A percentile compares a stretch with the other conserved stretches of the same genome.
These are phyloP conservation scores for Fragaria ananassa DNA, from an alignment of 306 rosid species.

Conservation along the genomic window DNA sequence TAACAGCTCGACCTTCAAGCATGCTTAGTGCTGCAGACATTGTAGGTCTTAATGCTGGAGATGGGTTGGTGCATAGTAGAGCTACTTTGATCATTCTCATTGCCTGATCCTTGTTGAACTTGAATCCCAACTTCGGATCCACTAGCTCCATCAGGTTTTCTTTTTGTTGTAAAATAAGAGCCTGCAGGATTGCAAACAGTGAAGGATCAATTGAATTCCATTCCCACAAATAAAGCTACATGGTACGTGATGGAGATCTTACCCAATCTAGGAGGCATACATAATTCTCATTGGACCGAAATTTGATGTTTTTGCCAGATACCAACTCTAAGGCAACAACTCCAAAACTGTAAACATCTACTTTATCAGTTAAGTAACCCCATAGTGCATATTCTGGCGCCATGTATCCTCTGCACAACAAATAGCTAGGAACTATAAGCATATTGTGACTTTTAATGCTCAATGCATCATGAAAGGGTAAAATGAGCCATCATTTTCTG, in stretches of 20 bases:
- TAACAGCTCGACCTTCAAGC: conserved; percentile 48
- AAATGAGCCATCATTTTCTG: neutral
- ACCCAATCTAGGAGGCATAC: conserved; percentile 67
- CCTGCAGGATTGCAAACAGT: neutral
- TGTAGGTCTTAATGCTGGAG: conserved; percentile 48
- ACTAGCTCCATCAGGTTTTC: conserved; percentile 41
- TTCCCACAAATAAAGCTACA: neutral
- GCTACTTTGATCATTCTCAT: conserved; percentile 48
- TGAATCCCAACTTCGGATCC: conserved; percentile 47
- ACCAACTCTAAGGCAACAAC: conserved; percentile 52
- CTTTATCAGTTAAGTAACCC: conserved; percentile 55
- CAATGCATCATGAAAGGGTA: neutral
- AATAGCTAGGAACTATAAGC: neutral
- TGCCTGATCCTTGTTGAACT: conserved; percentile 44
- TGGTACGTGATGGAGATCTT: conserved; percentile 8
- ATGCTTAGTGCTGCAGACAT: conserved; percentile 67
- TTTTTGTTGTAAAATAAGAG: conserved; percentile 23
- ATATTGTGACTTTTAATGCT: neutral
- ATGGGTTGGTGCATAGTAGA: conserved; percentile 45
- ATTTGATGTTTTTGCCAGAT: conserved; percentile 44
- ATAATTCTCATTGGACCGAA: conserved; percentile 38
- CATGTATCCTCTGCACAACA: conserved; percentile 61
- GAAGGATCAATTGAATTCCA: neutral
- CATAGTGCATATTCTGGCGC: conserved; percentile 72
- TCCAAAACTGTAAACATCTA: conserved; percentile 62